These are phyloP conservation scores for Saccharomycopsis javanensis DNA, from an alignment of 805 yeast species.

Conservation along the genomic window DNA sequence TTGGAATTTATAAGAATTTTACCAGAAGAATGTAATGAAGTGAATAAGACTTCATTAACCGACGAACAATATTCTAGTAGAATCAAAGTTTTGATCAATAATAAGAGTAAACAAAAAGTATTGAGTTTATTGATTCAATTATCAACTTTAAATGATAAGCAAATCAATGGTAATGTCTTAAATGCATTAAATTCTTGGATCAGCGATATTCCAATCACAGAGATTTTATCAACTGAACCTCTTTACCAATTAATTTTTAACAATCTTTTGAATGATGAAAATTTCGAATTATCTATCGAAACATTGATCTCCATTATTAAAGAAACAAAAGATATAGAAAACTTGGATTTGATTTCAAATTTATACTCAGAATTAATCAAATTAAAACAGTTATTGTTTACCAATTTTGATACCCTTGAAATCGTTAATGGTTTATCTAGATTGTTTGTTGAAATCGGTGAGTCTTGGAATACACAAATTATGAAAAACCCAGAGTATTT, in stretches of 20 bases:
- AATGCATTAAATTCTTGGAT: constrained; percentile 88
- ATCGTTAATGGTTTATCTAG: constrained; percentile 61
- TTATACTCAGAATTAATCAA: constrained; percentile 60
- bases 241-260: constrained; percentile 61
- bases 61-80: constrained; percentile 71
- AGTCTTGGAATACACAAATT: constrained; percentile 85
- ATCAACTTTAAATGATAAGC: constrained; percentile 24
- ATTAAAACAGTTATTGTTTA: constrained; percentile 40
- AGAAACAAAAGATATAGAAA: constrained; percentile 73
- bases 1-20: constrained; percentile 76
- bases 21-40: constrained; percentile 84
- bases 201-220: constrained; percentile 67
- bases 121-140: constrained; percentile 46
- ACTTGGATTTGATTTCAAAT: constrained; percentile 41
- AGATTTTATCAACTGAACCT: constrained; percentile 53
- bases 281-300: constrained; percentile 75
- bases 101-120: constrained; percentile 56
- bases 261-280: constrained; percentile 39
- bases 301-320: constrained; percentile 72
- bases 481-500: constrained; percentile 63
- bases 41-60: constrained; percentile 65
- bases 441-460: constrained; percentile 85
- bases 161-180: constrained; percentile 39
- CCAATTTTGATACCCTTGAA: constrained; percentile 47
- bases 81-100: constrained; percentile 48